These are phyloP conservation scores for Babesia bigemina DNA, from an alignment of 169 alveolate genomes.

Conservation along the genomic window DNA sequence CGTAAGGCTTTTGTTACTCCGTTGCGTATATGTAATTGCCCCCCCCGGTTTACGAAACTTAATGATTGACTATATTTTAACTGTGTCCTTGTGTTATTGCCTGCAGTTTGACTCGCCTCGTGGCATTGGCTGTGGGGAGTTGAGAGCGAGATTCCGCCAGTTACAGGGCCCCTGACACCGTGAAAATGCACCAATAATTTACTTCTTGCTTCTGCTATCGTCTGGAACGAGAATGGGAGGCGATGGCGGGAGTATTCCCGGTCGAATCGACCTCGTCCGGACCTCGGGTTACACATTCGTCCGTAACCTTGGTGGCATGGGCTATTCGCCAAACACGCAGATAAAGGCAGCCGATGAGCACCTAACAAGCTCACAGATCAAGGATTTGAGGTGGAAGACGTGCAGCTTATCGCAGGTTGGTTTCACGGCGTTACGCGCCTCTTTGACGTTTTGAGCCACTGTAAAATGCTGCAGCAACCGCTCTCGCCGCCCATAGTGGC, in stretches of 20 bases:
- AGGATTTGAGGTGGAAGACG: slow-evolving; percentile 75
- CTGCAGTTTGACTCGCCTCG: not conserved
- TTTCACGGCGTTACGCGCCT: not conserved
- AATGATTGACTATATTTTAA: not conserved
- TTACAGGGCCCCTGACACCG: not conserved
- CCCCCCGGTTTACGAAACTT: not conserved
- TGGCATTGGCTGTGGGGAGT: not conserved
- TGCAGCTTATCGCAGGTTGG: slow-evolving; percentile 83
- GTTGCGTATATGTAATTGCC: no score
- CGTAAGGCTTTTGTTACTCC: no score
- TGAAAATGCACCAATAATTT: no score
- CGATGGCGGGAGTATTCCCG: slow-evolving; percentile 87
- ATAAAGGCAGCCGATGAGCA: slow-evolving; percentile 71
- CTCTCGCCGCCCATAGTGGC: slow-evolving; percentile 79
- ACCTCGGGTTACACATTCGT: slow-evolving; percentile 81
- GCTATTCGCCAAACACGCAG: slow-evolving; percentile 84
- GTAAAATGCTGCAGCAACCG: slow-evolving; percentile 74
- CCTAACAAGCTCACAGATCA: slow-evolving; percentile 60
- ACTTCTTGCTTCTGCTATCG: not conserved
- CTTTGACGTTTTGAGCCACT: not conserved
- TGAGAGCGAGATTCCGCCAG: not conserved
- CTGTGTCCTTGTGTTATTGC: not conserved
- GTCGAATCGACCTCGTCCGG: slow-evolving; percentile 82
- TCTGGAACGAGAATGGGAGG: slow-evolving; percentile 80
- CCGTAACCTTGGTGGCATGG: slow-evolving; percentile 89